phyloP scores from a whole-genome alignment of 495 filamentous ascomycete species.

The Annulohypoxylon moriforme region DNA sequence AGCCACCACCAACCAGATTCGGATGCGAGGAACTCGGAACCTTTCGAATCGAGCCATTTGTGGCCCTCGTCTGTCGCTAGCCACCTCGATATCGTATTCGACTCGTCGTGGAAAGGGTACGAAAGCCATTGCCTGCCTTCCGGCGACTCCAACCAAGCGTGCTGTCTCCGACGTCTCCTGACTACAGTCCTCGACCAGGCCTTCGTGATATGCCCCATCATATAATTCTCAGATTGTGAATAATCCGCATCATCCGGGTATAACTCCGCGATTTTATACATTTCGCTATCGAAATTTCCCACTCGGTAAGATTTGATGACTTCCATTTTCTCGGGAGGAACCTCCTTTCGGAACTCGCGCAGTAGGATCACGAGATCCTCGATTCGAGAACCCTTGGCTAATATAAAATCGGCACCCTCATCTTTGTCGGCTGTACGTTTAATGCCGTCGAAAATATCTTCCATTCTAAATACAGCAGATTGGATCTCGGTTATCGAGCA shows the following conservation, averaged over 20 bases:
- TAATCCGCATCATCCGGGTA: not conserved
- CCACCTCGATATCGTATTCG: slow-evolving; percentile 24
- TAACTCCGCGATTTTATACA: not conserved
- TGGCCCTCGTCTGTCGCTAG: slow-evolving; percentile 1
- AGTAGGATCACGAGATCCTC: slow-evolving; percentile 33
- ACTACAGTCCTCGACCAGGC: not conserved
- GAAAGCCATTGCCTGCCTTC: not conserved
- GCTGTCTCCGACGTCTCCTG: not conserved
- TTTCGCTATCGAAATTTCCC: not conserved
- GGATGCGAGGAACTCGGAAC: slow-evolving; percentile 3
- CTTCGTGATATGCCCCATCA: slow-evolving; percentile 3
- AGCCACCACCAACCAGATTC: slow-evolving; percentile 28
- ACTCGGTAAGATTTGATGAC: not conserved
- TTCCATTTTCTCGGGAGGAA: slow-evolving; percentile 21
- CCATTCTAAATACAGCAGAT: slow-evolving; percentile 18
- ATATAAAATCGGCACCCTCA: not conserved
- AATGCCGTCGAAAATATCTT: slow-evolving; percentile 7
- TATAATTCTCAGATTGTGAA: slow-evolving; percentile 3
- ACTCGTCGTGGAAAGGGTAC: not conserved
- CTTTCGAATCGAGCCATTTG: slow-evolving; percentile 14
- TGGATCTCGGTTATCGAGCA: not conserved
- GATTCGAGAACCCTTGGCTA: not conserved
- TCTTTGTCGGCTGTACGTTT: not conserved
- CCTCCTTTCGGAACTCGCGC: slow-evolving; percentile 9
- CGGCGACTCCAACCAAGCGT: not conserved